These are phyloP conservation scores for Puccinia hordei DNA, from an alignment of 1,284 basidiomycete genomes.

Conservation along the genomic window DNA sequence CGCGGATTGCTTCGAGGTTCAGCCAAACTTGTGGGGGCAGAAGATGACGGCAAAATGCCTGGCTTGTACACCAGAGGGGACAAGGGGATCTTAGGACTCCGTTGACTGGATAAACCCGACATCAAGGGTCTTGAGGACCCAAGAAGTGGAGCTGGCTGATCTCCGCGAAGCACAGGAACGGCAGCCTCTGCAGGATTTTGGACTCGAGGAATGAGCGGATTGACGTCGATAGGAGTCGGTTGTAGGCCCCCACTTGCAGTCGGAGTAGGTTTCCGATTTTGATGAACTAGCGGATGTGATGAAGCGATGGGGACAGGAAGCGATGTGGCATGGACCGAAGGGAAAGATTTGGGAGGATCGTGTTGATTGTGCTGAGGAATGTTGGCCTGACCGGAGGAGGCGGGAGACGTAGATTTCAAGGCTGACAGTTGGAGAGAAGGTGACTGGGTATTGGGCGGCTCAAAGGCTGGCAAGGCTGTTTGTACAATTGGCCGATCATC, in stretches of 20 bases:
- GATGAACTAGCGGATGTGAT: background rate
- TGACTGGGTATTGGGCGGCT: background rate
- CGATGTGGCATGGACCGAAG: constrained; percentile 11
- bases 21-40: background rate
- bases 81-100: background rate
- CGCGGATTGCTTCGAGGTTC: background rate
- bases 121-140: constrained; percentile 2
- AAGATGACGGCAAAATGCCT: background rate
- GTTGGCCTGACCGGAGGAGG: background rate
- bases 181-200: background rate
- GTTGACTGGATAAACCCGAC: background rate
- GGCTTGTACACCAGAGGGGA: constrained; percentile 16
- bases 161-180: background rate
- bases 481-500: background rate
- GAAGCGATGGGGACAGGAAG: constrained; percentile 3
- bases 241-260: background rate
- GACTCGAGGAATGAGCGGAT: background rate
- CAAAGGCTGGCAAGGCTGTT: background rate
- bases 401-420: background rate
- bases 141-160: constrained; percentile 10
- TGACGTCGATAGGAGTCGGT: background rate
- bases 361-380: background rate
- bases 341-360: constrained; percentile 16
- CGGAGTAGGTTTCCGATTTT: background rate
- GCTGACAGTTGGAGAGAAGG: background rate